Conservation (phyloP, 352 stramenopile species). For the Blastocystis sp. region DNA sequence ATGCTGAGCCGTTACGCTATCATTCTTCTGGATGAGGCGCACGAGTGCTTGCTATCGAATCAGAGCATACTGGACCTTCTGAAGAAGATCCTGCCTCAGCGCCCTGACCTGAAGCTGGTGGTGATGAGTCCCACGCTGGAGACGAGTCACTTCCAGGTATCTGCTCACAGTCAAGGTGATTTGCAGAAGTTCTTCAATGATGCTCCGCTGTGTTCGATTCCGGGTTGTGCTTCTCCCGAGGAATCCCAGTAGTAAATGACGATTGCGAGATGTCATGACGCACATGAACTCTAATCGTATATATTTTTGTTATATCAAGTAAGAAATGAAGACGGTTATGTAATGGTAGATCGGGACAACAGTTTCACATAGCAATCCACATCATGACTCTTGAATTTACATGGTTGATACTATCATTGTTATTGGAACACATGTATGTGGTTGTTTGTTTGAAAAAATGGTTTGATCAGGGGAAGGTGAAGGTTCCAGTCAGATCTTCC, state of each 20-base stretch:
- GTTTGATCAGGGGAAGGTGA: neutral
- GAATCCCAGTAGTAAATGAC: too few relatives aligned
- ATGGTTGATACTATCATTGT: too few relatives aligned
- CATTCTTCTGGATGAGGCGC: constrained; percentile 92
- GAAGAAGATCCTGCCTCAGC: constrained; percentile 86
- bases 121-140: constrained; percentile 98
- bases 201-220: constrained; percentile 82
- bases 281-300: too few relatives aligned
- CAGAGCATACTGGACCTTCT: constrained; percentile 93
- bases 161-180: neutral
- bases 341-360: too few relatives aligned
- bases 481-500: neutral
- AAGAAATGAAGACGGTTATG: too few relatives aligned
- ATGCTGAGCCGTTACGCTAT: constrained; percentile 68
- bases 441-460: neutral
- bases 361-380: too few relatives aligned
- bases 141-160: constrained; percentile 81
- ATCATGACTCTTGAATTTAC: too few relatives aligned
- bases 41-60: constrained; percentile 90
- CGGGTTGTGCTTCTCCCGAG: constrained; percentile 90
- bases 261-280: too few relatives aligned
- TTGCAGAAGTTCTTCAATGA: constrained; percentile 79
- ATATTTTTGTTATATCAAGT: too few relatives aligned
- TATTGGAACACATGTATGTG: too few relatives aligned
- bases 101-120: constrained; percentile 88